Evolutionary conservation across 1,284 basidiomycete species (phyloP), one percentile per base, ranked within the genome.

Genomic region (Ceratobasidium sp.): DNA sequence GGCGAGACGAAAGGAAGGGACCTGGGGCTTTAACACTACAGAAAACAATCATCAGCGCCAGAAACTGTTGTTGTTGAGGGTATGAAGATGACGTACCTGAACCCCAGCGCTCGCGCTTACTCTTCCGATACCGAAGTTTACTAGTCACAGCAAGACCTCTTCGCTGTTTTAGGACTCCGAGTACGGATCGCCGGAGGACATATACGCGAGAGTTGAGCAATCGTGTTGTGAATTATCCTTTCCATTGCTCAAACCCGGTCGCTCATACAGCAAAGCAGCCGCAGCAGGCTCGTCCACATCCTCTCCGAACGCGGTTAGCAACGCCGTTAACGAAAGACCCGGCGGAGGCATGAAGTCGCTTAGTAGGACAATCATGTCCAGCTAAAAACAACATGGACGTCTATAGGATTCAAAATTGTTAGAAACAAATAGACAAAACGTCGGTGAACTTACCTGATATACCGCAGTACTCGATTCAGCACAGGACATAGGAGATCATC

Each of bases 141-240:
- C n/a, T n/a, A n/a, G n/a, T n/a, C n/a, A n/a, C n/a, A n/a, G n/a
- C n/a, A n/a, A n/a, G n/a, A n/a, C n/a, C n/a, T n/a, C n/a, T n/a
- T 96, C 93, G 93, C 79, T 90, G 86, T 3, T 82, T 81, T 13
- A 89, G 87, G 39, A 97, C 84, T 17, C 94, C 91, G n/a, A 97
- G 85, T 3, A 96, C 86, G 13, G 90, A 87, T 77, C 89, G 88
- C 79, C 90, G 89, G 84, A 94, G 95, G 49, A 97, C 90, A 82
- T 97, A 98, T 60, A 97, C 92, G 82, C 98, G 96, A 0, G 95
- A 93, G 80, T 98, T 95, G 80, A 92, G 89, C 56, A 94, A 88
- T 37, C 85, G 87, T 2, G 90, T 89, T 0, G 94, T 92, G 33
- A 98, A 85, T 80, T 80, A 45, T 82, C 87, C 81, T 91, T 92